Evolutionary conservation across 306 rosid species (phyloP).

Genomic region (Canavalia ensiformis): DNA sequence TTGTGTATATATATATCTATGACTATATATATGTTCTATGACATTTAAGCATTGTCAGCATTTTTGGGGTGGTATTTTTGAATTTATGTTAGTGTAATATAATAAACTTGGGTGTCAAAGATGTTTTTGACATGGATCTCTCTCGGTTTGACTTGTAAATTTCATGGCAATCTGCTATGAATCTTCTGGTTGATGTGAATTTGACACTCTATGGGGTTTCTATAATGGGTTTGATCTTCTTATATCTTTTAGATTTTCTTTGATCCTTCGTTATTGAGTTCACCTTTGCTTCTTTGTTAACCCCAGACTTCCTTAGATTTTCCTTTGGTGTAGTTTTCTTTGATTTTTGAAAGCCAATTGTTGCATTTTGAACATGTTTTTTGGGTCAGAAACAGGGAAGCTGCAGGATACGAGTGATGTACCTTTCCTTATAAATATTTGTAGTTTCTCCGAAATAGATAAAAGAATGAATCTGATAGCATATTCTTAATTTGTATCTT

Average conservation of each 20-base stretch:
- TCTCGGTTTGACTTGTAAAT: conserved; percentile 43
- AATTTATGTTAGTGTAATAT: conserved; percentile 20
- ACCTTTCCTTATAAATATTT: conserved; percentile 22
- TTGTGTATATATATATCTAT: conserved; percentile 8
- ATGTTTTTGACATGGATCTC: conserved; percentile 48
- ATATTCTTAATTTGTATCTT: not conserved
- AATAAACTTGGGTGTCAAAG: conserved; percentile 21
- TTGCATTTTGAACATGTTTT: conserved; percentile 17
- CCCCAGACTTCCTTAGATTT: conserved; percentile 13
- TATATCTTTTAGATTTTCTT: conserved; percentile 10
- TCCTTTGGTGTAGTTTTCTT: not conserved
- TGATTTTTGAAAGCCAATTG: conserved; percentile 38
- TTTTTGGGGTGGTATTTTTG: conserved; percentile 1
- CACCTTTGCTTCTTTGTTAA: conserved; percentile 27
- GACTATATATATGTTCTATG: conserved; percentile 13
- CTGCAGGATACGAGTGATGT: conserved; percentile 23
- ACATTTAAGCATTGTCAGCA: conserved; percentile 24
- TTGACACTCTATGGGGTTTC: conserved; percentile 39
- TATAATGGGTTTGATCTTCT: conserved; percentile 32
- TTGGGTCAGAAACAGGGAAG: conserved; percentile 39
- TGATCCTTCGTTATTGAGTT: conserved; percentile 34
- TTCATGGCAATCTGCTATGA: conserved; percentile 40
- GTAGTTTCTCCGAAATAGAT: conserved; percentile 17
- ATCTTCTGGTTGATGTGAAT: conserved; percentile 28
- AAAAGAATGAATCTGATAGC: conserved; percentile 22